Base-by-base conservation (phyloP, 257 asterid genomes). In the Linderniella brevidens region DNA sequence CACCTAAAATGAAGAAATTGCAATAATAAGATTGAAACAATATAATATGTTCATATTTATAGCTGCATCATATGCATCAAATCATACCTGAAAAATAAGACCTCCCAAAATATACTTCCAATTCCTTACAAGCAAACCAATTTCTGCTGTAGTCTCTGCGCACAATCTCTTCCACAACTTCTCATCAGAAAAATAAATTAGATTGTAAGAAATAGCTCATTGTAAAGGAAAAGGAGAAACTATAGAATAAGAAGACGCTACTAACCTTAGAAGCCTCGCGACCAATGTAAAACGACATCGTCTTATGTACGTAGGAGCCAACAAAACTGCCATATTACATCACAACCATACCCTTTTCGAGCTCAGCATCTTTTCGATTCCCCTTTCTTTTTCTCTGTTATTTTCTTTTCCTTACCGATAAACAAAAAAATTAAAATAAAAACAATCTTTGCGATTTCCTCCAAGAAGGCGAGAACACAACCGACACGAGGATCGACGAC, bases 181-280 rank as follows among this genome's bases (percentile, higher is more conserved):
- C 43, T 13, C 13, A 39, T 9, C 4, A 10, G 43, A 3, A 39
- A 39, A 39, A 9, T 2, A 39, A 11, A 39, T 2, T 3, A 39
- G 13, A 39, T 10, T 11, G 3, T 39, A 39, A 10, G 13, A 11
- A 13, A 3, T 1, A 10, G n/a, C n/a, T 9, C 13, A 11, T 4
- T 39, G 15, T 9, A 11, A 39, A 13, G 15, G 13, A 39, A 39
- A 3, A 39, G 9, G 43, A 13, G 5, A 43, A 13, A 43, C 48
- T 13, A 43, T 13, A 43, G 17, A 4, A 13, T 8, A 43, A 11
- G 48, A 43, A 43, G 17, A 13, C 9, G 46, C n/a, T n/a, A 16
- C 17, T 3, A 43, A 43, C 48, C 48, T 43, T 43, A 9, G 48
- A 43, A 43, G 48, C 48, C 18, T 18, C 18, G 48, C 48, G 48